phyloP scores from a whole-genome alignment of 1,284 basidiomycete species.

The Exobasidium cylindrosporum region DNA sequence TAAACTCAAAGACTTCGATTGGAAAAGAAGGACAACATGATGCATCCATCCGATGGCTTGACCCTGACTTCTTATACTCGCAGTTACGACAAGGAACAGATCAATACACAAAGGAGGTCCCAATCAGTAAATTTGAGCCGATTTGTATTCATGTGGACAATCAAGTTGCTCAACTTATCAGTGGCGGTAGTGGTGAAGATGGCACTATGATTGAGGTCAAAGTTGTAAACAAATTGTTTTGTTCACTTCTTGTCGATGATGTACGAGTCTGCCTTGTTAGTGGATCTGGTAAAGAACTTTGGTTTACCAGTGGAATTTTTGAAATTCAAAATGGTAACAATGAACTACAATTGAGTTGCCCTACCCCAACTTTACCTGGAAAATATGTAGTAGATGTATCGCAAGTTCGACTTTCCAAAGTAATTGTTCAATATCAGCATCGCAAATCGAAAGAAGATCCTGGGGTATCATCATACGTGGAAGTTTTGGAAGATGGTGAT shows the following conservation, averaged over 20 bases:
- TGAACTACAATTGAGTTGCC: constrained; percentile 29
- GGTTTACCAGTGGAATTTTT: constrained; percentile 32
- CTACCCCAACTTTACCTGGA: constrained; percentile 28
- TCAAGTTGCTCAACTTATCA: constrained; percentile 6
- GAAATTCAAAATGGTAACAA: constrained; percentile 31
- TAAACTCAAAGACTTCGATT: not conserved
- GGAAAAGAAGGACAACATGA: not conserved
- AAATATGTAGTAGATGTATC: constrained; percentile 44
- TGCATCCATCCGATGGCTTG: not conserved
- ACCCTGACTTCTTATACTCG: constrained; percentile 19
- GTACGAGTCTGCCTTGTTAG: constrained; percentile 40
- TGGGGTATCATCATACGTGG: constrained; percentile 18
- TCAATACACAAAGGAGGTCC: constrained; percentile 31
- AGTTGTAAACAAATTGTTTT: constrained; percentile 25
- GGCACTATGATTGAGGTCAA: constrained; percentile 29
- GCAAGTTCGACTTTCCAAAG: constrained; percentile 36
- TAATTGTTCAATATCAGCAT: constrained; percentile 40
- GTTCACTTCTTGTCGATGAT: constrained; percentile 35
- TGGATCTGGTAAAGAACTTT: constrained; percentile 28
- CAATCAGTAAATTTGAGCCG: constrained; percentile 28
- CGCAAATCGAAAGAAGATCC: not conserved
- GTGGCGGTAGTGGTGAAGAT: constrained; percentile 29
- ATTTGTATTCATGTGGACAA: constrained; percentile 3
- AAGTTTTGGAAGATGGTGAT: constrained; percentile 39
- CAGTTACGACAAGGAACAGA: constrained; percentile 24